Conservation (phyloP, 352 stramenopile genomes). For the Phytophthora tentaculata region DNA sequence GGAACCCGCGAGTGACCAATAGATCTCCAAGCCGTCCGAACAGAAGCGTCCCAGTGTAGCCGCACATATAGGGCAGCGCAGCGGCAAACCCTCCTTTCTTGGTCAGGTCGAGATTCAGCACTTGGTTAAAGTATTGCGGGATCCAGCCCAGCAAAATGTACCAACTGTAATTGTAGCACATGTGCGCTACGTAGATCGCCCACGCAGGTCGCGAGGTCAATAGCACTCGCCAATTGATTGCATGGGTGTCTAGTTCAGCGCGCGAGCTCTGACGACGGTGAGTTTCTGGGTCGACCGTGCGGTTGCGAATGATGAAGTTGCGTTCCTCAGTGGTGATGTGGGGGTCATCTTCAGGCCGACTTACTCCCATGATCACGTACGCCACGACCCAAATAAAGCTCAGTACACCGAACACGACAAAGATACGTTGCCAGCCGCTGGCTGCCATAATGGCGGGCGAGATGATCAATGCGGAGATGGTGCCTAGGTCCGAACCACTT, state of each 20-base stretch:
- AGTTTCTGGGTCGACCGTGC: slow-evolving; percentile 50
- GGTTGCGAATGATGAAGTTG: slow-evolving; percentile 72
- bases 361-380: slow-evolving; percentile 66
- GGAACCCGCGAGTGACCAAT: slow-evolving; percentile 66
- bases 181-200: slow-evolving; percentile 87
- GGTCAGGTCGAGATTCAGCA: slow-evolving; percentile 76
- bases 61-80: slow-evolving; percentile 79
- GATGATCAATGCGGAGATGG: slow-evolving; percentile 78
- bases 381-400: slow-evolving; percentile 80
- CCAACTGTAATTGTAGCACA: slow-evolving; percentile 91
- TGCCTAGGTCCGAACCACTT: slow-evolving; percentile 83
- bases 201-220: slow-evolving; percentile 72
- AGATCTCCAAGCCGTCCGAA: slow-evolving; percentile 75
- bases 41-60: slow-evolving; percentile 75
- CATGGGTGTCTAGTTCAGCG: slow-evolving; percentile 48
- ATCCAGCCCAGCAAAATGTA: slow-evolving; percentile 90
- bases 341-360: slow-evolving; percentile 68
- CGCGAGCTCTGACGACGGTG: slow-evolving; percentile 48
- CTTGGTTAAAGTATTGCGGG: slow-evolving; percentile 87
- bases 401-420: slow-evolving; percentile 74
- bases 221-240: slow-evolving; percentile 73
- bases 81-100: slow-evolving; percentile 70
- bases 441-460: slow-evolving; percentile 72
- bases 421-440: slow-evolving; percentile 78
- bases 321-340: slow-evolving; percentile 65